Conservation (phyloP, 2,329 filamentous ascomycete species). For the Leptographium radiaticola region DNA sequence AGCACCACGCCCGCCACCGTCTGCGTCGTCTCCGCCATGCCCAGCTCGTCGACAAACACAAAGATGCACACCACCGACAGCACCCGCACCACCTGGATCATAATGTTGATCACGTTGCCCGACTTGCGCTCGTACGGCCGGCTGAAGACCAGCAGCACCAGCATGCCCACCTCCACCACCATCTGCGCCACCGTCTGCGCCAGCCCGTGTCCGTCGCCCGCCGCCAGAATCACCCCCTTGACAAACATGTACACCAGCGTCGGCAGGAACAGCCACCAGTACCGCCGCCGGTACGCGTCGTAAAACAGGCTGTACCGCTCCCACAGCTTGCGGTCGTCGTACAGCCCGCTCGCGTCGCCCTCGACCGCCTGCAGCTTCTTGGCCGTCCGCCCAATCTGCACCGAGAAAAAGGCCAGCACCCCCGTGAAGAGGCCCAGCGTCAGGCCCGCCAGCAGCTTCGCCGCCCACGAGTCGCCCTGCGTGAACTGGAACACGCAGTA, state of each 20-base stretch:
- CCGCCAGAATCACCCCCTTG: slow-evolving; percentile 77
- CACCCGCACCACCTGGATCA: slow-evolving; percentile 79
- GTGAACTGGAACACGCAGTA: slow-evolving; percentile 97
- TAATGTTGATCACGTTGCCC: slow-evolving; percentile 84
- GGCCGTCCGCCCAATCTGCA: slow-evolving; percentile 69
- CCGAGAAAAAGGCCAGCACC: slow-evolving; percentile 70
- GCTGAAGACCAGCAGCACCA: slow-evolving; percentile 68
- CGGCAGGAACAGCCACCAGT: slow-evolving; percentile 96
- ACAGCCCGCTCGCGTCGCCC: slow-evolving; percentile 61
- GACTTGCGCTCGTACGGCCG: slow-evolving; percentile 79
- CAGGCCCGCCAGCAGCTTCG: slow-evolving; percentile 68
- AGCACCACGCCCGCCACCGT: slow-evolving; percentile 88
- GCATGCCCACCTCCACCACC: slow-evolving; percentile 66
- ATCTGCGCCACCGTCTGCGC: slow-evolving; percentile 69
- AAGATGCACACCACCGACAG: slow-evolving; percentile 81
- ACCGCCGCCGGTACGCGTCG: slow-evolving; percentile 83
- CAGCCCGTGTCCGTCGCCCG: slow-evolving; percentile 73
- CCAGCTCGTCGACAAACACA: slow-evolving; percentile 87
- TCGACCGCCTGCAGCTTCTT: slow-evolving; percentile 60
- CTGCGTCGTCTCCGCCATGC: slow-evolving; percentile 80
- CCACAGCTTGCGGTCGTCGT: slow-evolving; percentile 83
- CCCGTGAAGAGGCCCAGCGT: slow-evolving; percentile 72
- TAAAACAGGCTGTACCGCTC: slow-evolving; percentile 96
- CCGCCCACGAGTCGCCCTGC: slow-evolving; percentile 85
- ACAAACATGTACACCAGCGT: slow-evolving; percentile 80